phyloP scores from a whole-genome alignment of 257 asterid species.

The Solanum okadae region DNA sequence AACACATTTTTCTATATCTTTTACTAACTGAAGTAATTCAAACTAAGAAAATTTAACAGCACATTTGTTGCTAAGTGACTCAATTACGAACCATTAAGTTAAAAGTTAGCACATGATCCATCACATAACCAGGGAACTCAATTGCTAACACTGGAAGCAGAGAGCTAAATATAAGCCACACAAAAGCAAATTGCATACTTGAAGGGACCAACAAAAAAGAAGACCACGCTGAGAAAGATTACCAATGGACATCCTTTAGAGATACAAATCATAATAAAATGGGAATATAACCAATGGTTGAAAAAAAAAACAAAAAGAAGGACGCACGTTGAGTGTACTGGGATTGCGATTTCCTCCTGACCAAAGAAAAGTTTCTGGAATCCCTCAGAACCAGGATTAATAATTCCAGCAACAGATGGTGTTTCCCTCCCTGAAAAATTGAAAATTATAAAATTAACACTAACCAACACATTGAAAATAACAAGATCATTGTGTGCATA shows the following conservation, averaged over 20 bases:
- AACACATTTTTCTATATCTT: neutral
- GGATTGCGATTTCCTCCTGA: slow-evolving; percentile 96
- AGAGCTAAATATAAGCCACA: neutral
- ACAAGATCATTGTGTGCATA: neutral
- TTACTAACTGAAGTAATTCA: neutral
- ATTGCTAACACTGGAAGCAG: neutral
- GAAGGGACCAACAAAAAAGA: neutral
- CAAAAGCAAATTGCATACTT: neutral
- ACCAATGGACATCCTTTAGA: neutral
- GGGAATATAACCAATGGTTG: neutral
- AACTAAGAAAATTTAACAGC: neutral
- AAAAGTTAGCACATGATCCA: neutral
- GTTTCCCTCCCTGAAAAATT: slow-evolving; percentile 78
- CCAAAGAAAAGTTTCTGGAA: slow-evolving; percentile 97
- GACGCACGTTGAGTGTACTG: slow-evolving; percentile 84
- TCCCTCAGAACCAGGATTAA: slow-evolving; percentile 99
- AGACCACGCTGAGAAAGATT: neutral
- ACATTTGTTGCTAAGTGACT: neutral
- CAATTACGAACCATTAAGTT: neutral
- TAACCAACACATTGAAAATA: neutral
- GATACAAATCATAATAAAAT: neutral
- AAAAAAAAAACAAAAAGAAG: neutral
- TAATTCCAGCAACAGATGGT: slow-evolving; percentile 97
- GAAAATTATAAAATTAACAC: slow-evolving; percentile 1
- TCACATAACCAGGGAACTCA: neutral